Conservation (phyloP, 371 early-diverging fungal species). For the Apophysomyces variabilis region DNA sequence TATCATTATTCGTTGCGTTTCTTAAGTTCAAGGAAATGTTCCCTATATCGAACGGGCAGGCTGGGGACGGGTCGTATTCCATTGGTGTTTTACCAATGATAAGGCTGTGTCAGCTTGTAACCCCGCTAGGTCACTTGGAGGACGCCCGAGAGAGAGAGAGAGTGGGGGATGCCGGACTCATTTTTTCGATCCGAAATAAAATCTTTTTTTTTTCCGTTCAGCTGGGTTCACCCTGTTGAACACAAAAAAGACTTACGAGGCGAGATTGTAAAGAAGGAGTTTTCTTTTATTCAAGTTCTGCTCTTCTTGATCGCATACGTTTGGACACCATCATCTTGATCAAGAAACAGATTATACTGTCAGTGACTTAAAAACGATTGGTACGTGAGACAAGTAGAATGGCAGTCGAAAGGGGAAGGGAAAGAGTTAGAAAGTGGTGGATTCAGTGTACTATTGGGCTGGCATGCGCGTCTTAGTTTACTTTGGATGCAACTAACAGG, state of each 20-base stretch:
- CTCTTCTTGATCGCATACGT: slow-evolving; percentile 12
- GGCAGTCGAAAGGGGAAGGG: not conserved
- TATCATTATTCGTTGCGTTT: too few species aligned
- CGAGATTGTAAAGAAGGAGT: slow-evolving; percentile 3
- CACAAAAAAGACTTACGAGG: not conserved
- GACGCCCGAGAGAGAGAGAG: too few species aligned
- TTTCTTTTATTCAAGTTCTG: not conserved
- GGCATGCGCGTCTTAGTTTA: slow-evolving; percentile 1
- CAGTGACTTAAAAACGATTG: slow-evolving; percentile 1
- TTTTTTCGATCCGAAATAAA: not conserved
- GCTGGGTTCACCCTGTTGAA: slow-evolving; percentile 7
- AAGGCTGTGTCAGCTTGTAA: too few species aligned
- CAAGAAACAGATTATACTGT: slow-evolving; percentile 1
- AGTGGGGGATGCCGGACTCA: not conserved
- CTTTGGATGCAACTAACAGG: slow-evolving; percentile 4
- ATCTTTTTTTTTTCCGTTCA: slow-evolving; percentile 5
- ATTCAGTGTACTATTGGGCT: slow-evolving; percentile 1
- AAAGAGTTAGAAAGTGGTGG: not conserved
- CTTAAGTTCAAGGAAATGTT: too few species aligned
- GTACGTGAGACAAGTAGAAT: not conserved
- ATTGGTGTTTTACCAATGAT: too few species aligned
- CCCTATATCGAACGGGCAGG: too few species aligned
- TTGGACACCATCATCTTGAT: slow-evolving; percentile 12
- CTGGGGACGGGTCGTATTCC: too few species aligned
- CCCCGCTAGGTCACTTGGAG: too few species aligned